A percentile compares a stretch with the other conserved stretches of the same genome.
phyloP scores from a whole-genome alignment of 2,329 filamentous ascomycete genomes.

The Cercospora zeae-maydis region DNA sequence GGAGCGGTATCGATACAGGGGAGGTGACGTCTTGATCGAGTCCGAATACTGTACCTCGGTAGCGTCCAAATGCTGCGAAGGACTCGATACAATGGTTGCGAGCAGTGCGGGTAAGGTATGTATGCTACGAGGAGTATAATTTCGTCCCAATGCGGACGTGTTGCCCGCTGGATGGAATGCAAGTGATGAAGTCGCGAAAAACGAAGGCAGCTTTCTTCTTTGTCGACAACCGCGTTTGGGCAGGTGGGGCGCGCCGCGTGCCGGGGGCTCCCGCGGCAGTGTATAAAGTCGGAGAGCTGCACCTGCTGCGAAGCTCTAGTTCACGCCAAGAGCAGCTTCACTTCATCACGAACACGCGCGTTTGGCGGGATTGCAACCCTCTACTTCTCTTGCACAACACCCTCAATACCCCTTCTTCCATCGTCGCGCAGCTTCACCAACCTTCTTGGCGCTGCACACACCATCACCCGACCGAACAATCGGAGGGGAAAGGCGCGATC shows the following conservation, averaged over 20 bases:
- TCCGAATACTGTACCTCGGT: no score
- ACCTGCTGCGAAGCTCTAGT: not conserved
- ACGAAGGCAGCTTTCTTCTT: not conserved
- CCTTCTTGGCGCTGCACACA: not conserved
- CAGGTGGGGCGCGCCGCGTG: not conserved
- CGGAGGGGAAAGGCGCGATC: slow-evolving; percentile 6
- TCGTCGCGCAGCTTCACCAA: not conserved
- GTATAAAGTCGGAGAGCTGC: not conserved
- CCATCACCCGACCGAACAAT: not conserved
- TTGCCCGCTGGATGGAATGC: not conserved
- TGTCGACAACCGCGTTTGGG: not conserved
- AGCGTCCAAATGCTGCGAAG: not conserved
- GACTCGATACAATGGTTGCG: not conserved
- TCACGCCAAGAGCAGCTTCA: not conserved
- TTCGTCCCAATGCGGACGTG: not conserved
- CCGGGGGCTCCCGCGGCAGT: not conserved
- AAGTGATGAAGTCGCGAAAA: not conserved
- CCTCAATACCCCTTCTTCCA: not conserved
- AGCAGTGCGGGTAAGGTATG: not conserved
- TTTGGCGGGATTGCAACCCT: not conserved
- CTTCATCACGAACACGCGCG: not conserved
- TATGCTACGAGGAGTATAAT: not conserved
- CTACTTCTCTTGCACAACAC: not conserved
- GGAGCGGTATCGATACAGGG: not conserved
- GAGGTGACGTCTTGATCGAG: slow-evolving; percentile 2